phyloP scores from a whole-genome alignment of 2,329 filamentous ascomycete species.

The Fusarium sp. region DNA sequence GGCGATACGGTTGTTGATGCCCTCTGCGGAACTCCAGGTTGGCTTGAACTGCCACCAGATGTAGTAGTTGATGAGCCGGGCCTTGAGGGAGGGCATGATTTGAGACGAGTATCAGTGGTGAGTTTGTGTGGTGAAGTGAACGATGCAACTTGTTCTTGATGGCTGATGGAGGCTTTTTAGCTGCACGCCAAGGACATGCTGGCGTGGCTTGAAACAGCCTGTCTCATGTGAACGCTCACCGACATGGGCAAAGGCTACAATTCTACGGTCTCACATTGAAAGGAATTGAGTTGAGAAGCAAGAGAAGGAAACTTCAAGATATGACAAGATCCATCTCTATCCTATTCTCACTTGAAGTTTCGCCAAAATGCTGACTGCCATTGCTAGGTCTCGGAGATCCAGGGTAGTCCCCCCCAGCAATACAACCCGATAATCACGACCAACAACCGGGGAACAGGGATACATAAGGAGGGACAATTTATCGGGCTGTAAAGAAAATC shows the following conservation, averaged over 20 bases:
- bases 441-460: background rate
- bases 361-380: background rate
- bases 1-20: conserved; percentile 42
- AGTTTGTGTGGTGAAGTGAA: background rate
- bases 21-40: conserved; percentile 41
- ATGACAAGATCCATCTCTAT: background rate
- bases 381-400: background rate
- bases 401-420: conserved; percentile 3
- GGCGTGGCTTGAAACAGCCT: background rate
- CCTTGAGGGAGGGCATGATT: conserved; percentile 45
- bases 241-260: background rate
- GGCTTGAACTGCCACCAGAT: conserved; percentile 44
- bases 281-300: background rate
- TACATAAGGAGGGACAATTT: background rate
- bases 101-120: background rate
- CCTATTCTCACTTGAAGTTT: background rate
- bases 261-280: background rate
- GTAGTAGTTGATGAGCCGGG: conserved; percentile 44
- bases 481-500: background rate
- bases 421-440: background rate
- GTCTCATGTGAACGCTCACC: background rate
- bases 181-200: background rate
- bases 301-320: background rate
- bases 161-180: background rate
- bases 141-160: background rate